phyloP scores from a whole-genome alignment of 2,329 filamentous ascomycete genomes.

The Tolypocladium amazonense region DNA sequence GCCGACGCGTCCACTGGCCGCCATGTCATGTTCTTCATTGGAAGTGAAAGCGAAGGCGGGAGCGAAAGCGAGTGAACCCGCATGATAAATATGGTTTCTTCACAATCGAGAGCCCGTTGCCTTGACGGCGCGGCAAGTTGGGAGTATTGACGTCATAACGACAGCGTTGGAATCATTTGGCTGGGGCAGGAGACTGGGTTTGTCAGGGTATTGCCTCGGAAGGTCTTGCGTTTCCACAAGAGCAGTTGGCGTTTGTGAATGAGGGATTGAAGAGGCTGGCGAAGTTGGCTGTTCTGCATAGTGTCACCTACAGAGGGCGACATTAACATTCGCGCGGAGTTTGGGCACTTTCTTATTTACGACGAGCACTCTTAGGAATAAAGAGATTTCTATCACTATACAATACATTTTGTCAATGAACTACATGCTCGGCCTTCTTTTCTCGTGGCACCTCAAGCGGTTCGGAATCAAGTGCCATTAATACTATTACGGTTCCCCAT shows the following conservation, averaged over 20 bases:
- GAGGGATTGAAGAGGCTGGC: background rate
- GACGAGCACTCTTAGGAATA: background rate
- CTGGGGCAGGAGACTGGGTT: constrained; percentile 3
- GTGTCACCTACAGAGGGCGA: background rate
- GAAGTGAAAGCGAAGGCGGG: background rate
- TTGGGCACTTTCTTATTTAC: background rate
- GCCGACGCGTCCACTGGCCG: background rate
- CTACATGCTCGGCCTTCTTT: background rate
- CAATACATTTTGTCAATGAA: background rate
- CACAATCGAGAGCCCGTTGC: background rate
- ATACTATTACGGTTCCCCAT: no score
- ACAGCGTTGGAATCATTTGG: constrained; percentile 13
- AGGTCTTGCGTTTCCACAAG: constrained; percentile 8
- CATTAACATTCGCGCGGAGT: constrained; percentile 1
- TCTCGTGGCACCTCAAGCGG: background rate
- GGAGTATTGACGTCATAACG: background rate
- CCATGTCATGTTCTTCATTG: background rate
- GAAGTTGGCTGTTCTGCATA: background rate
- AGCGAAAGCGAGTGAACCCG: background rate
- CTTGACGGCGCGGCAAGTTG: background rate
- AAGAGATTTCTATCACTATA: background rate
- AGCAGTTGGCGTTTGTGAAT: background rate
- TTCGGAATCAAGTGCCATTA: background rate
- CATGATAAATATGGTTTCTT: background rate
- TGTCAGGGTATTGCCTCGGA: constrained; percentile 5